Evolutionary conservation across 2,329 filamentous ascomycete species (phyloP).

Genomic region (Xylariaceae sp.): DNA sequence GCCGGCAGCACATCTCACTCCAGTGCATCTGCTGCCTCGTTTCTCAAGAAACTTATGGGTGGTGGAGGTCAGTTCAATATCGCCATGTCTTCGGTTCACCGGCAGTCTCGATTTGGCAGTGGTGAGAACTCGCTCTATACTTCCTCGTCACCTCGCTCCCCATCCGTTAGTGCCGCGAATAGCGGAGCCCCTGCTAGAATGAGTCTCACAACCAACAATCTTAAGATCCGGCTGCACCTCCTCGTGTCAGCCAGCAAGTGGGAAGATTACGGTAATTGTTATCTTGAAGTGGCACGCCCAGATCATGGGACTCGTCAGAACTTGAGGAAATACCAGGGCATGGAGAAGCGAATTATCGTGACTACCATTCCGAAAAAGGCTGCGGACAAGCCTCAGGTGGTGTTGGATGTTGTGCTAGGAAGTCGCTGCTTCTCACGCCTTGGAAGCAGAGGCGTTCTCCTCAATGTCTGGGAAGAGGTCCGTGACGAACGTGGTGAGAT

Average conservation of each 20-base stretch:
- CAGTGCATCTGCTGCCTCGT: conserved; percentile 64
- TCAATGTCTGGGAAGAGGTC: conserved; percentile 80
- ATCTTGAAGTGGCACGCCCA: conserved; percentile 77
- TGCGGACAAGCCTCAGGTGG: conserved; percentile 43
- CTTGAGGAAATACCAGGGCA: conserved; percentile 56
- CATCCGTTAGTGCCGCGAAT: conserved; percentile 53
- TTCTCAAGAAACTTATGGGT: conserved; percentile 72
- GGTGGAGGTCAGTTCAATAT: conserved; percentile 77
- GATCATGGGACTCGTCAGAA: conserved; percentile 57
- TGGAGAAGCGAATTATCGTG: conserved; percentile 83
- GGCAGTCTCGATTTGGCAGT: conserved; percentile 50
- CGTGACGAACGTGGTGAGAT: conserved; percentile 58
- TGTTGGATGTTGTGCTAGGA: conserved; percentile 80
- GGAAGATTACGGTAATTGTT: conserved; percentile 85
- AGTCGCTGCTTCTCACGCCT: conserved; percentile 82
- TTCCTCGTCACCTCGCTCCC: conserved; percentile 52
- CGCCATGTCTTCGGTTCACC: conserved; percentile 68
- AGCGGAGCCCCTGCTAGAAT: conserved; percentile 44
- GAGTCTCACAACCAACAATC: conserved; percentile 67
- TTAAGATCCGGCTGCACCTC: conserved; percentile 81
- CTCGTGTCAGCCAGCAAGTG: conserved; percentile 75
- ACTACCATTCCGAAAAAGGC: conserved; percentile 63
- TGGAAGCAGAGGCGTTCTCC: conserved; percentile 79
- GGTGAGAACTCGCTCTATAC: conserved; percentile 59
- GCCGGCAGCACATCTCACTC: conserved; percentile 64